Conservation (phyloP, 2,329 filamentous ascomycete genomes). For the Alternaria sp. region DNA sequence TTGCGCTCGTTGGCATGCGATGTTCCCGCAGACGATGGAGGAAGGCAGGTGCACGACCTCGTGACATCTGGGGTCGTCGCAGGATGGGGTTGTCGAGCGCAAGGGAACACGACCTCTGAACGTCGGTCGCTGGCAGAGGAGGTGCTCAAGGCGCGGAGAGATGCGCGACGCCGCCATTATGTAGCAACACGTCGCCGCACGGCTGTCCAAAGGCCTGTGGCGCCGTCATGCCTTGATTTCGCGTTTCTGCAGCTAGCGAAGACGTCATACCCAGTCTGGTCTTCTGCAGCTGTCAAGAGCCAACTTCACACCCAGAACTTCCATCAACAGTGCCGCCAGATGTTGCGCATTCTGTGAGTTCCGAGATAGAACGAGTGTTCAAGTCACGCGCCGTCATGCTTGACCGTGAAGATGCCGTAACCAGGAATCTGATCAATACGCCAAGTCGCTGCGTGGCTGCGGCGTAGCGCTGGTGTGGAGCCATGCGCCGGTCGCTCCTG, state of each 20-base stretch:
- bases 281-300: not conserved
- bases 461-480: slow-evolving; percentile 38
- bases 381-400: not conserved
- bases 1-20: slow-evolving; percentile 44
- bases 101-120: slow-evolving; percentile 49
- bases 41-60: slow-evolving; percentile 29
- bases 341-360: not conserved
- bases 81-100: slow-evolving; percentile 39
- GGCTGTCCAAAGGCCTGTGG: slow-evolving; percentile 26
- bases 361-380: not conserved
- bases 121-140: slow-evolving; percentile 44
- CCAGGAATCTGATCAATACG: not conserved
- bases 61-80: slow-evolving; percentile 35
- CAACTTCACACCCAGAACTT: not conserved
- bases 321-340: not conserved
- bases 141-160: slow-evolving; percentile 36
- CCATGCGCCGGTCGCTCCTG: slow-evolving; percentile 14
- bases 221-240: slow-evolving; percentile 41
- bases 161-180: slow-evolving; percentile 40
- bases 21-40: slow-evolving; percentile 28
- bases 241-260: slow-evolving; percentile 20
- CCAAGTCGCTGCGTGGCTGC: slow-evolving; percentile 27
- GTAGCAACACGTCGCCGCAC: slow-evolving; percentile 35
- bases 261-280: slow-evolving; percentile 28
- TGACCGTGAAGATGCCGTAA: not conserved